Conservation (phyloP, 164 flowering plant genomes). For the Tetrastigma voinierianum region DNA sequence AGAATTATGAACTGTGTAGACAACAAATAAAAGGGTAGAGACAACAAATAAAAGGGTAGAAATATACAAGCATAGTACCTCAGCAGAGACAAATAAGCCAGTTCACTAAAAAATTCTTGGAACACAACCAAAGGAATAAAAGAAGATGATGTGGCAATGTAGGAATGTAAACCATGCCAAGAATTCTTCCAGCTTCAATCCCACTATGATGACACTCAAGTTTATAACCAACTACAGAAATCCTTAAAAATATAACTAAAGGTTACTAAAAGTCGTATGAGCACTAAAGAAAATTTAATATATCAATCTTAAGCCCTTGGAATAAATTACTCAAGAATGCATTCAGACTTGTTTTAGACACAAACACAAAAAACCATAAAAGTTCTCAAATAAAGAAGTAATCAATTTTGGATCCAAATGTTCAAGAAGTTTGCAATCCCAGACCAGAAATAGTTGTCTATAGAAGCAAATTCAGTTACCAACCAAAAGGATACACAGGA, state of each 20-base stretch:
- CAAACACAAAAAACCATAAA: too few relatives aligned
- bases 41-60: neutral
- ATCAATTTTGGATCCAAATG: neutral
- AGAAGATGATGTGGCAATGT: neutral
- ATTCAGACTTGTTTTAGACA: too few relatives aligned
- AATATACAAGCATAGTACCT: neutral
- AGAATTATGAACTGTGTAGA: neutral
- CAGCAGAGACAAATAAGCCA: neutral
- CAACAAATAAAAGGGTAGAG: too few relatives aligned
- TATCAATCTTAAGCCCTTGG: neutral
- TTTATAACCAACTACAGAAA: neutral
- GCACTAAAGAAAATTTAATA: neutral
- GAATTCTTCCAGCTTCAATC: neutral
- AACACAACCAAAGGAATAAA: conserved; percentile 1
- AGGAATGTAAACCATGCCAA: neutral
- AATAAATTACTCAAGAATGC: too few relatives aligned
- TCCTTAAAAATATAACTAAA: neutral
- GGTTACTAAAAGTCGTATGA: neutral
- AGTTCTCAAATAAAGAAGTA: neutral
- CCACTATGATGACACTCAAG: neutral
- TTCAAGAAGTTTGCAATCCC: neutral
- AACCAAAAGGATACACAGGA: too few relatives aligned
- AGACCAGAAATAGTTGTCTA: neutral
- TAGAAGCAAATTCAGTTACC: too few relatives aligned
- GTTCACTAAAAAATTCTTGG: neutral